phyloP scores from a whole-genome alignment of 1,284 basidiomycete genomes.

The Apiotrichum gamsii region DNA sequence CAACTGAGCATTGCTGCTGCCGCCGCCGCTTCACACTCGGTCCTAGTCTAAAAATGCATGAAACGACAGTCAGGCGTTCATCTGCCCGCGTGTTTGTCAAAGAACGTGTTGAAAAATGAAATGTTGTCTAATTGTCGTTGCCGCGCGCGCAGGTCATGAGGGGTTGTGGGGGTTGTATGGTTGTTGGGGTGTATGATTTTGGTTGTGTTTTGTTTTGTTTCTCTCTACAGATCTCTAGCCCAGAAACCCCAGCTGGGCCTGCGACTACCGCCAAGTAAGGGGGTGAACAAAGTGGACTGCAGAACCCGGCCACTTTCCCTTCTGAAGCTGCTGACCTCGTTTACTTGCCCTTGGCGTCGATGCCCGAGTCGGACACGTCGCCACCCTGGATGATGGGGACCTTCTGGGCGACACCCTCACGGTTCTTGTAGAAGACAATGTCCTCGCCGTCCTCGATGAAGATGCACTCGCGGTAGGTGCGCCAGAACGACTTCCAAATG shows the following conservation, averaged over 20 bases:
- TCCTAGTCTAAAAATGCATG: constrained; percentile 2
- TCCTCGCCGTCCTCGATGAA: constrained; percentile 91
- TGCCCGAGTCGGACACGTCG: constrained; percentile 71
- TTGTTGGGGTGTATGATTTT: background rate
- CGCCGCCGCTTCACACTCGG: background rate
- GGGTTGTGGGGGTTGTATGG: background rate
- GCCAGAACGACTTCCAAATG: constrained; percentile 52
- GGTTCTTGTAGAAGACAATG: constrained; percentile 88
- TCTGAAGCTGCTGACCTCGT: background rate
- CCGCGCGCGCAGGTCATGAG: no score
- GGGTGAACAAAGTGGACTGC: background rate
- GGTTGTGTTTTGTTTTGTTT: background rate
- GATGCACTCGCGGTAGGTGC: constrained; percentile 50
- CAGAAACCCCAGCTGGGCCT: no score
- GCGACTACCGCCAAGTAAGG: background rate
- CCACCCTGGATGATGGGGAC: constrained; percentile 55
- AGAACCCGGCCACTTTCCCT: background rate
- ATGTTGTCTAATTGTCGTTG: background rate
- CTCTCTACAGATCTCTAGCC: background rate
- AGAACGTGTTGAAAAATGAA: background rate
- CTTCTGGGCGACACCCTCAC: constrained; percentile 65
- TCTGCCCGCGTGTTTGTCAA: background rate
- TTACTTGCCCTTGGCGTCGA: constrained; percentile 54
- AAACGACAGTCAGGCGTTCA: constrained; percentile 5
- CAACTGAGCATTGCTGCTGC: no score